A percentile compares a stretch with the other conserved stretches of the same genome.
Evolutionary conservation across 768 basidiomycete species (phyloP).

Genomic region (Lentinula boryana): DNA sequence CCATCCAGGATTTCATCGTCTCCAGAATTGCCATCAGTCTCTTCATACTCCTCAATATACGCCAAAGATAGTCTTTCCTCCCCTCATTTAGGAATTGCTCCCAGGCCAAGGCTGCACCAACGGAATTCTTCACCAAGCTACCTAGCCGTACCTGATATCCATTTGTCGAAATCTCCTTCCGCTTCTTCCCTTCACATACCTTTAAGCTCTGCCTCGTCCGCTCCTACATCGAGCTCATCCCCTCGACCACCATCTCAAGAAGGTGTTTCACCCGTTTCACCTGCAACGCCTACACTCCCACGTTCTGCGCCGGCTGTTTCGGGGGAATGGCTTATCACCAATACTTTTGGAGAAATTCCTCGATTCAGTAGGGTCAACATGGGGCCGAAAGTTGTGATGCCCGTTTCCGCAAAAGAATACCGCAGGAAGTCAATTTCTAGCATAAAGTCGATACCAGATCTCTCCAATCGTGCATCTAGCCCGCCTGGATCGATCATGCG

Average conservation of each 20-base stretch:
- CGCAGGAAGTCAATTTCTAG: not conserved
- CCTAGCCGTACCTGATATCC: no score
- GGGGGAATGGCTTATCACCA: not conserved
- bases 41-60: not conserved
- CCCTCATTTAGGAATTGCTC: not conserved
- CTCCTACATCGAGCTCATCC: not conserved
- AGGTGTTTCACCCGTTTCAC: not conserved
- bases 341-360: not conserved
- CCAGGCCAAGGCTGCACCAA: not conserved
- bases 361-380: constrained; percentile 2
- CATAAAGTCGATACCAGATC: not conserved
- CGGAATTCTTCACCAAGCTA: not conserved
- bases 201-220: not conserved
- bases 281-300: not conserved
- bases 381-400: constrained; percentile 1
- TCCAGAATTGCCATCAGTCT: not conserved
- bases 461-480: not conserved
- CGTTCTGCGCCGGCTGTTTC: not conserved
- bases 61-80: not conserved
- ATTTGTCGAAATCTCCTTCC: not conserved
- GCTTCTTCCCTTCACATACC: not conserved
- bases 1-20: constrained; percentile 2
- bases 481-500: not conserved
- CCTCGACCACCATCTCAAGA: not conserved
- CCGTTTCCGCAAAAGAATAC: constrained; percentile 2